Base-by-base conservation (phyloP, 441 rosid genomes). In the Erodium trifolium region DNA sequence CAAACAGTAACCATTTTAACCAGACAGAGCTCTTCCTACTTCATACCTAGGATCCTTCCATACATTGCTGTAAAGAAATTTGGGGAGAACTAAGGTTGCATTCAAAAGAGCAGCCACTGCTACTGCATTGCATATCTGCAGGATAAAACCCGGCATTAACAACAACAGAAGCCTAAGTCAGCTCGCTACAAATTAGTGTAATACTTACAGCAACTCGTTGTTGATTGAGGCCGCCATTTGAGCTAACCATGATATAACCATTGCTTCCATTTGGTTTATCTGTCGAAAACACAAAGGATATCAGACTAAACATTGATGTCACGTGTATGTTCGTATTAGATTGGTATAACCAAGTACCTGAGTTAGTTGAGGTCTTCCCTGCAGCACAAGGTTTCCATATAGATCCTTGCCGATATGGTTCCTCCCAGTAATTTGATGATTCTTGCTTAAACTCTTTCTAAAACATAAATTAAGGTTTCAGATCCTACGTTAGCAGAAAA, bases 171-270 rank as follows among this genome's bases (percentile, higher is more conserved):
- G 65, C 65, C 35, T 60, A 10, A 60, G 6, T 3, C 65, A 60
- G 3, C 31, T 10, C 34, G 4, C 2, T 5, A 8, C 31, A 60
- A 60, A 12, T 14, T 19, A 37, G 43, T 5, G 8, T 37, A 5
- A 76, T 55, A 80, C 96, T 87, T 82, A 91, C 99, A 62, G 97
- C 99, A 0, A 93, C 96, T 23, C 99, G 82, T 68, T 93, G 97
- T 76, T 93, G 99, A 78, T 93, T 91, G 71, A 93, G 97, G 55
- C 96, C 96, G 7, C 97, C 97, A 74, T 91, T 91, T 53, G 97
- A 96, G 78, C 95, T 93, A 69, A 93, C 86, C 78, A 87, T 63
- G 23, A 89, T 73, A 73, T 88, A 89, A 70, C 99, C 96, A 76
- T 87, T 89, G 67, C 73, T 82, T 47, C 73, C 70, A 2, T 27